A percentile compares a stretch with the other conserved stretches of the same genome.
phyloP scores from a whole-genome alignment of 2,329 filamentous ascomycete genomes.

The Xylaria sp. region DNA sequence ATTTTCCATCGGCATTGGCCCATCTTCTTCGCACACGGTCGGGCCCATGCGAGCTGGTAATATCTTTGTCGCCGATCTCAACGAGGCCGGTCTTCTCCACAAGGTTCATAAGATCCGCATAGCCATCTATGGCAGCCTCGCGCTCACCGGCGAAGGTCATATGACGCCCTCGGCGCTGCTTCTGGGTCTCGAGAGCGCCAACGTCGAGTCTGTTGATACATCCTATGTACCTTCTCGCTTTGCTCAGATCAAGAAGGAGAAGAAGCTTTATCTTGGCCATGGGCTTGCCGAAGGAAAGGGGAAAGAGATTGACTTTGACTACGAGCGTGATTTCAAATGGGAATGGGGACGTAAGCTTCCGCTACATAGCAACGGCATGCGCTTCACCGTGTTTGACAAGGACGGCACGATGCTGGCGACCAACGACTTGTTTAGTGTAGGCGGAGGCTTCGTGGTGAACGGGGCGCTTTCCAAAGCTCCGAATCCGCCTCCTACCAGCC shows the following conservation, averaged over 20 bases:
- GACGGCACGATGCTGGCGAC: constrained; percentile 59
- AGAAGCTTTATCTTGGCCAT: constrained; percentile 58
- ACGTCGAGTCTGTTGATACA: constrained; percentile 63
- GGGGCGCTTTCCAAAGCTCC: constrained; percentile 59
- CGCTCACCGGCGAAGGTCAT: constrained; percentile 62
- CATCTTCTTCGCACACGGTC: constrained; percentile 63
- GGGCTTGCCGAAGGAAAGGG: constrained; percentile 54
- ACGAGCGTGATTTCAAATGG: constrained; percentile 61
- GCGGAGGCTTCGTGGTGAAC: constrained; percentile 64
- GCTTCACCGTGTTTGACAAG: constrained; percentile 61
- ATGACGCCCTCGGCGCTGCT: constrained; percentile 63
- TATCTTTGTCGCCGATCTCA: constrained; percentile 61
- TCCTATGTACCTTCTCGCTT: constrained; percentile 60
- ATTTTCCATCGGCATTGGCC: constrained; percentile 64
- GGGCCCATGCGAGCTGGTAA: constrained; percentile 64
- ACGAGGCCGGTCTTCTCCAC: constrained; percentile 57
- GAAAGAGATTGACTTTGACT: constrained; percentile 61
- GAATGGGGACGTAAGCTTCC: constrained; percentile 64
- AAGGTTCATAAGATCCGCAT: constrained; percentile 61
- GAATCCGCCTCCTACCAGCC: constrained; percentile 37
- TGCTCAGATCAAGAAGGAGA: constrained; percentile 57
- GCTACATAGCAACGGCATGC: constrained; percentile 64
- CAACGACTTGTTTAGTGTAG: constrained; percentile 64
- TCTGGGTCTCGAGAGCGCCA: constrained; percentile 60
- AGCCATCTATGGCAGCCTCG: constrained; percentile 61